phyloP scores from a whole-genome alignment of 768 basidiomycete genomes.

The Boletales sp. region DNA sequence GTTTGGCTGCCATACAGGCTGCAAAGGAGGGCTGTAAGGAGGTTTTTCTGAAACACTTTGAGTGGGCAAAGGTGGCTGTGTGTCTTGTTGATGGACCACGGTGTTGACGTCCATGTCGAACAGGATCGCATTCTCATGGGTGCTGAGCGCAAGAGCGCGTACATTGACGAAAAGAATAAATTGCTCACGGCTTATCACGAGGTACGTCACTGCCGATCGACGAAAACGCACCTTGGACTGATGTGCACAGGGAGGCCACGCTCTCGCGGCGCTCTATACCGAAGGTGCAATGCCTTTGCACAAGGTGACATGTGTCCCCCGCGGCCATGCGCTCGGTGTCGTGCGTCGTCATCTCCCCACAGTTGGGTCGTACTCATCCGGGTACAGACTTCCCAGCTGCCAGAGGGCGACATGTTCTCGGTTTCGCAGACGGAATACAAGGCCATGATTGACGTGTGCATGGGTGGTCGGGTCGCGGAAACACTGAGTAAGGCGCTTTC shows the following conservation, averaged over 20 bases:
- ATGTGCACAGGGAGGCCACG: constrained; percentile 73
- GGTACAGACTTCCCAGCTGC: constrained; percentile 67
- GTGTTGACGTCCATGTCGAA: neutral
- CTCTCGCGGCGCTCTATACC: constrained; percentile 91
- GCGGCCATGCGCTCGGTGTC: constrained; percentile 88
- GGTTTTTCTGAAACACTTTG: constrained; percentile 81
- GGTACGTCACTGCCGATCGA: constrained; percentile 37
- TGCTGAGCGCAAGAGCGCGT: constrained; percentile 87
- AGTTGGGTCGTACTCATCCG: constrained; percentile 9
- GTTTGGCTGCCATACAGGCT: constrained; percentile 93
- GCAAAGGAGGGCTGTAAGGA: constrained; percentile 74
- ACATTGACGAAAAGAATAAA: constrained; percentile 83
- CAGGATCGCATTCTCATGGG: constrained; percentile 97
- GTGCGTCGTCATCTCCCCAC: constrained; percentile 42
- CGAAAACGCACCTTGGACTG: neutral
- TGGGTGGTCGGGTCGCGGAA: constrained; percentile 96
- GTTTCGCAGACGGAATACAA: constrained; percentile 71
- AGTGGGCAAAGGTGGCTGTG: constrained; percentile 86
- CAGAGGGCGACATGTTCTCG: constrained; percentile 73
- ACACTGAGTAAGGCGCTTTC: constrained; percentile 60
- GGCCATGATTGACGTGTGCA: constrained; percentile 83
- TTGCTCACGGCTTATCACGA: constrained; percentile 96
- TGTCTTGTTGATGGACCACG: neutral
- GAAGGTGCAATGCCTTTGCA: constrained; percentile 95
- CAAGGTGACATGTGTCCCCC: constrained; percentile 96